phyloP scores from a whole-genome alignment of 176 grass and related monocot species.

The Microstegium vimineum region DNA sequence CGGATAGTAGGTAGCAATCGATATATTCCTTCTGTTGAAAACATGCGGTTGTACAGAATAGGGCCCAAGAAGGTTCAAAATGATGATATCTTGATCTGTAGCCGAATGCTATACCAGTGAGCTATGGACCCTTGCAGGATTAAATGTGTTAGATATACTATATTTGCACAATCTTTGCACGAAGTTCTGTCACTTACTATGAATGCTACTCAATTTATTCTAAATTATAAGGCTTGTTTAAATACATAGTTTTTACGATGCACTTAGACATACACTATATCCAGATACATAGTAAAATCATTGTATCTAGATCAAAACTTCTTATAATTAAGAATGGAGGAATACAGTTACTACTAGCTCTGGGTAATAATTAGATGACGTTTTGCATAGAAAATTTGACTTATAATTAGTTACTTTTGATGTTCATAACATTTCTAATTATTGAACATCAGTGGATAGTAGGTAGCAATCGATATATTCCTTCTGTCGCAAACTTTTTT shows the following conservation, averaged over 20 bases:
- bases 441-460: background rate
- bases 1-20: background rate
- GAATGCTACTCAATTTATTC: background rate
- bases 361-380: background rate
- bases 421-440: background rate
- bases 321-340: no score
- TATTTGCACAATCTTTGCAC: background rate
- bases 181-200: background rate
- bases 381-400: background rate
- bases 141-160: background rate
- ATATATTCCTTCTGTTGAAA: background rate
- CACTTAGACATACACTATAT: background rate
- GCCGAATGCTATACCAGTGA: slow-evolving; percentile 68
- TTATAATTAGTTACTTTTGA: background rate
- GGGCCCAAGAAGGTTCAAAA: slow-evolving; percentile 68
- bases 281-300: background rate
- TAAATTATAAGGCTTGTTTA: no score
- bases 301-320: background rate
- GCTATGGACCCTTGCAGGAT: slow-evolving; percentile 34
- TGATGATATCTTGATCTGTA: slow-evolving; percentile 69
- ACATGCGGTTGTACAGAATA: no score
- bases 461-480: background rate
- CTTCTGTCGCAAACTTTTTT: background rate
- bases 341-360: background rate
- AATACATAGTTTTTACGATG: background rate